These are phyloP conservation scores for Talaromyces thailandensis DNA, from an alignment of 495 filamentous ascomycete genomes.

Conservation along the genomic window DNA sequence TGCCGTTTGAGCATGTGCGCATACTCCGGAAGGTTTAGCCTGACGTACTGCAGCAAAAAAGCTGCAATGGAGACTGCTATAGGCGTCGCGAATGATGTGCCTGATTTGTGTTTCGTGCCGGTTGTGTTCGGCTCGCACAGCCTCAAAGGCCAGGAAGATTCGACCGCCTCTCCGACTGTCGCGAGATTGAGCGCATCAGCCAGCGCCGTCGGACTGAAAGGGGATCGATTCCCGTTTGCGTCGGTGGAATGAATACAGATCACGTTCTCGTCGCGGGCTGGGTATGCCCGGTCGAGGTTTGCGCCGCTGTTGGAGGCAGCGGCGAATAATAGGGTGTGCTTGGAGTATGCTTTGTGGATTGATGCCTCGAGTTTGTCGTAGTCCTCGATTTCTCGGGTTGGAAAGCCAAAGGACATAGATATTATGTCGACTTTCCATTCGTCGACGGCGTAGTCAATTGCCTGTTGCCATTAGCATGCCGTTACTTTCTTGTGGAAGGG, in stretches of 20 bases:
- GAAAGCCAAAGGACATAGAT: slow-evolving; percentile 18
- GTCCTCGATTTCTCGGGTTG: background rate
- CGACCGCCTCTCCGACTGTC: slow-evolving; percentile 9
- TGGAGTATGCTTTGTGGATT: slow-evolving; percentile 2
- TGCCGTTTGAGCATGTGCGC: background rate
- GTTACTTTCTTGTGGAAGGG: background rate
- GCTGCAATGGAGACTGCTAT: slow-evolving; percentile 12
- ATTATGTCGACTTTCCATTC: slow-evolving; percentile 19
- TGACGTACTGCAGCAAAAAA: slow-evolving; percentile 9
- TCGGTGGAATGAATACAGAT: slow-evolving; percentile 11
- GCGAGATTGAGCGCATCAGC: slow-evolving; percentile 6
- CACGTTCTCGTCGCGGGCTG: slow-evolving; percentile 9
- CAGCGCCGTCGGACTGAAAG: background rate
- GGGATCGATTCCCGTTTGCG: slow-evolving; percentile 7
- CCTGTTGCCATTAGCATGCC: slow-evolving; percentile 9
- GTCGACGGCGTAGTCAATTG: slow-evolving; percentile 12
- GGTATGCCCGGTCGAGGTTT: slow-evolving; percentile 8
- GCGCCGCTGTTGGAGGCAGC: slow-evolving; percentile 12
- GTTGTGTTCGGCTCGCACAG: background rate
- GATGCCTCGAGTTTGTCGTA: background rate
- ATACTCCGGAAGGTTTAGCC: background rate
- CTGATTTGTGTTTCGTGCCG: slow-evolving; percentile 2
- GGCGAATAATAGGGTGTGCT: slow-evolving; percentile 11
- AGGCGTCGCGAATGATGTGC: slow-evolving; percentile 10
- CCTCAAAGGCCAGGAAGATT: slow-evolving; percentile 7